Base-by-base conservation (phyloP, 2,329 filamentous ascomycete genomes). In the Fusarium sp. region DNA sequence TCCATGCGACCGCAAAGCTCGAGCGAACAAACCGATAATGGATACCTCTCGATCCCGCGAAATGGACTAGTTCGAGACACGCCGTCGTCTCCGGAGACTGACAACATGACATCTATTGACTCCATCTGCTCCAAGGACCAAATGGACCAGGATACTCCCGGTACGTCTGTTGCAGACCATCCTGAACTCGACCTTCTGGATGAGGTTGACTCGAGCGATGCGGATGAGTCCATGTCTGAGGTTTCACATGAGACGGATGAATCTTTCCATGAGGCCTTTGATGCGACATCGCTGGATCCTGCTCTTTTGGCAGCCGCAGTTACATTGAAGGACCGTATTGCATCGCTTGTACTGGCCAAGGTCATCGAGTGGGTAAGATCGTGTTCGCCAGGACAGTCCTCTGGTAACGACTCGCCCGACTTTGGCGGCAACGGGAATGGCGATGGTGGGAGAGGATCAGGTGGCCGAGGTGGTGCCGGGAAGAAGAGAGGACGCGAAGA, bases 401-500 rank as follows among this genome's bases (percentile, higher is more conserved):
- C 48, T 10, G 39, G 33, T 0, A 16, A 18, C 3, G 20, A 29
- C 16, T 27, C 9, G n/a, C 45, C 60, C 3, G 18, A 43, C 29
- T 45, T 35, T 6, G 48, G 39, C 6, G 57, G 20, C 4, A 13
- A 14, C 0, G 52, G 18, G 16, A 16, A 35, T 45, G 52, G 52
- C 3, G 7, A n/a, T 20, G 33, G 20, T 14, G n/a, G 5, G 2
- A 14, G 27, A 18, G n/a, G 5, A 16, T 45, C 56, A 14, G 11
- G 45, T 9, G 14, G 35, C 2, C 56, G 39, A 2, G 54, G 41
- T 33, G 45, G 45, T 13, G 45, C 41, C 2, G 45, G 57, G 0
- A 75, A 67, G 33, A 75, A 75, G 50, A 74, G 72, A 33, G 71
- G 60, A 8, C 20, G 64, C 13, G 63, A 75, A 14, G 39, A 65